Conservation (phyloP, 352 stramenopile species). For the Achlya hypogyna region DNA sequence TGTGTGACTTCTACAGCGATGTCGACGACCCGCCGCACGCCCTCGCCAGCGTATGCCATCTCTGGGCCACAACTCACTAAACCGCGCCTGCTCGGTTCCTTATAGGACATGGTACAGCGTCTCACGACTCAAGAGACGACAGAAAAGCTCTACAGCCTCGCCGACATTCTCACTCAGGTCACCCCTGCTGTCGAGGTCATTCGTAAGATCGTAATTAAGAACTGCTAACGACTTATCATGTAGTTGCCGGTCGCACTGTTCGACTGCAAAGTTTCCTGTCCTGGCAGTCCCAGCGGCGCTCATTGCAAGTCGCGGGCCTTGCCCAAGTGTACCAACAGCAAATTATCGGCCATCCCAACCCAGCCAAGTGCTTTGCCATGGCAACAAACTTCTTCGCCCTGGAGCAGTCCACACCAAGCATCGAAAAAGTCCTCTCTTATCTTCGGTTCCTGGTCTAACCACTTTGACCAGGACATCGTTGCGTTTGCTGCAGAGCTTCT, state of each 20-base stretch:
- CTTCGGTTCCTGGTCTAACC: too few relatives aligned
- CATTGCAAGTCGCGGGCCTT: not conserved
- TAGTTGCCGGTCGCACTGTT: not conserved
- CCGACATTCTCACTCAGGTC: not conserved
- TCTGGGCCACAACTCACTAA: not conserved
- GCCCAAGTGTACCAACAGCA: not conserved
- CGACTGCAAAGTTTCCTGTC: not conserved
- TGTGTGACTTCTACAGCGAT: not conserved
- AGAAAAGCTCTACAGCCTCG: not conserved
- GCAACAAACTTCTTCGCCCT: not conserved
- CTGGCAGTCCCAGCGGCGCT: not conserved
- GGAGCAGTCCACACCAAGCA: too few relatives aligned
- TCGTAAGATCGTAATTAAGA: too few relatives aligned
- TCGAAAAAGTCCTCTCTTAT: too few relatives aligned
- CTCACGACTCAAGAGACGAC: not conserved
- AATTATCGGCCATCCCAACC: not conserved
- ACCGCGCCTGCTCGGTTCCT: not conserved
- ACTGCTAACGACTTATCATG: not conserved
- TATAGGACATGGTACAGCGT: not conserved
- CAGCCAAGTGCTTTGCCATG: not conserved
- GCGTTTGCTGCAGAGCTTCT: too few relatives aligned
- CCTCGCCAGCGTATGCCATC: not conserved
- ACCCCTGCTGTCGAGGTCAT: not conserved
- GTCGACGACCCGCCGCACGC: not conserved
- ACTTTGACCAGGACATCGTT: too few relatives aligned